phyloP scores from a whole-genome alignment of 2,329 filamentous ascomycete genomes.

The Chalaropsis thielavioides region DNA sequence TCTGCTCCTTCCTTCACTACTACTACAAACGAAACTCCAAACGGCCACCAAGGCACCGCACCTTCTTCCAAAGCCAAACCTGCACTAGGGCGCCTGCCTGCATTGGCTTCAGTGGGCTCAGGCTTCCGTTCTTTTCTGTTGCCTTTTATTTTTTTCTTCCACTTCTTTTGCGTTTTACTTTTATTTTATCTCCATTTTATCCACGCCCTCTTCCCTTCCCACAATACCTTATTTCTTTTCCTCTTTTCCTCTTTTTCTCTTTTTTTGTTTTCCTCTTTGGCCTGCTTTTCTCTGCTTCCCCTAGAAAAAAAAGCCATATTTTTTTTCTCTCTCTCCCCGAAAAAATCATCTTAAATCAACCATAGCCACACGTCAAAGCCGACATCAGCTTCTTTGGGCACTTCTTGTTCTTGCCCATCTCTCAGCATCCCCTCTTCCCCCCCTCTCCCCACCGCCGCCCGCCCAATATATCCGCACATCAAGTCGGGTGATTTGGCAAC shows the following conservation, averaged over 20 bases:
- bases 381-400: neutral
- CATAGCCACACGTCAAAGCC: neutral
- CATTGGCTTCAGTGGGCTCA: neutral
- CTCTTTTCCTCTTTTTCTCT: neutral
- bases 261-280: neutral
- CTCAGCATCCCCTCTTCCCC: neutral
- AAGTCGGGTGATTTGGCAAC: neutral
- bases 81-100: neutral
- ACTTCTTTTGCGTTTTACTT: neutral
- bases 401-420: neutral
- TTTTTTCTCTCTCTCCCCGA: neutral
- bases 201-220: neutral
- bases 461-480: neutral
- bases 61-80: neutral
- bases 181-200: slow-evolving; percentile 1
- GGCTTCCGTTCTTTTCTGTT: neutral
- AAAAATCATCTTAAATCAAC: neutral
- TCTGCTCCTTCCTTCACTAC: neutral
- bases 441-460: no score
- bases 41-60: neutral
- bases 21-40: slow-evolving; percentile 1
- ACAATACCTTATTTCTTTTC: neutral
- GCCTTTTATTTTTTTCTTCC: neutral
- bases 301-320: neutral
- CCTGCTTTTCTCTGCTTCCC: neutral